Conservation (phyloP, 768 basidiomycete species). For the Boletellus emodensis region DNA sequence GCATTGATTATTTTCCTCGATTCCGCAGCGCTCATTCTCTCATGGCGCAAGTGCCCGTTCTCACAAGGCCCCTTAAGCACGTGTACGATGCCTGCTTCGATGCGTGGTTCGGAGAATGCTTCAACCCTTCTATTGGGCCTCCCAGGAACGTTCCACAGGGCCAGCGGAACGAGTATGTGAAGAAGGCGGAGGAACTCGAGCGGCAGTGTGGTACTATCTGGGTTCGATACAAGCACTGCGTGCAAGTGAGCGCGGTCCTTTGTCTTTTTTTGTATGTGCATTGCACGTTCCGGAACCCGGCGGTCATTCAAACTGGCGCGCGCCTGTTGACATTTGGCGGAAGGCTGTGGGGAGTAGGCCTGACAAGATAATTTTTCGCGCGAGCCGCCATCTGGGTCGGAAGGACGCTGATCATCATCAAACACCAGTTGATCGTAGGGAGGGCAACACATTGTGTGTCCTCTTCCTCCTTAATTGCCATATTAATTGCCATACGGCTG, state of each 20-base stretch:
- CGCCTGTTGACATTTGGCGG: conserved; percentile 35
- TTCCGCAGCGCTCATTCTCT: no score
- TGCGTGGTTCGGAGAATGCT: conserved; percentile 95
- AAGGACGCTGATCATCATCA: conserved; percentile 8
- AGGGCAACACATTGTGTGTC: background rate
- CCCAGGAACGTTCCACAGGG: conserved; percentile 38
- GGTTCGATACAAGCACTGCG: conserved; percentile 73
- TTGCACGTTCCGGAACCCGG: background rate
- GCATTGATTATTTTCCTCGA: no score
- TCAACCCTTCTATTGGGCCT: conserved; percentile 66
- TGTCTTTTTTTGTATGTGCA: background rate
- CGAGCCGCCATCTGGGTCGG: conserved; percentile 43
- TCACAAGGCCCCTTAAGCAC: conserved; percentile 72
- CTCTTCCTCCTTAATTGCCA: background rate
- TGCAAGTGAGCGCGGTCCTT: conserved; percentile 56
- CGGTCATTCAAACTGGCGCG: no score
- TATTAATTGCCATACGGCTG: background rate
- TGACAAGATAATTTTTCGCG: conserved; percentile 73
- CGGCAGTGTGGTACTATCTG: conserved; percentile 80
- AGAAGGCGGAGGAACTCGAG: conserved; percentile 87
- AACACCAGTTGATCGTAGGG: conserved; percentile 10
- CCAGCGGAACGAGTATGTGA: conserved; percentile 56
- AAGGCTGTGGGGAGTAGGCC: conserved; percentile 79
- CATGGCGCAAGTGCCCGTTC: no score
- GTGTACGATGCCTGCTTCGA: conserved; percentile 95